Conservation (phyloP, 768 basidiomycete genomes). For the Sistotremastrum suecicum region DNA sequence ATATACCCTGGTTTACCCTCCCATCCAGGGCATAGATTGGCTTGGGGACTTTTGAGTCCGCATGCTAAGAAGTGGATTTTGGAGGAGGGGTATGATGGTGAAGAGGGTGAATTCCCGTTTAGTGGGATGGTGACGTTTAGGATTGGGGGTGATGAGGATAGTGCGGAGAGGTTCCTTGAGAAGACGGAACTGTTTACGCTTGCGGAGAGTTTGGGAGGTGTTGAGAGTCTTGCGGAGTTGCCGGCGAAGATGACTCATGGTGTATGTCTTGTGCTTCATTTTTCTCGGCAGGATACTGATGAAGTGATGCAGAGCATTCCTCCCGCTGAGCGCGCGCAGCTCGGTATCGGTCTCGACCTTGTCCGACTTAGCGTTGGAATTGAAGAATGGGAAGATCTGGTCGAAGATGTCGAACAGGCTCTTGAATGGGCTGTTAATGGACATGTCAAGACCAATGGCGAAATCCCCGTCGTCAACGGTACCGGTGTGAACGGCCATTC, state of each 20-base stretch:
- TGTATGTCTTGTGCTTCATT: constrained; percentile 7
- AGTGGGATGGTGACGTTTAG: constrained; percentile 81
- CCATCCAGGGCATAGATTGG: constrained; percentile 52
- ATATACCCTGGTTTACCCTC: constrained; percentile 72
- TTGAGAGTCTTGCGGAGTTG: constrained; percentile 81
- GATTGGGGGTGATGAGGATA: constrained; percentile 32
- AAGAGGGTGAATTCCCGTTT: constrained; percentile 58
- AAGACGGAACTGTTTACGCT: constrained; percentile 56
- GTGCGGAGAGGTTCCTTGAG: constrained; percentile 57
- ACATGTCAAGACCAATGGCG: too few species aligned
- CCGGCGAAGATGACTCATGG: constrained; percentile 87
- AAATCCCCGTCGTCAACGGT: too few species aligned
- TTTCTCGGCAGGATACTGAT: too few species aligned
- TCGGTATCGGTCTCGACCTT: constrained; percentile 71
- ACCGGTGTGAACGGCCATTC: too few species aligned
- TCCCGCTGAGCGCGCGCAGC: constrained; percentile 40
- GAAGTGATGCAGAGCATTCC: constrained; percentile 47
- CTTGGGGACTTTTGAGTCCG: constrained; percentile 45
- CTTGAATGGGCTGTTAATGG: constrained; percentile 27
- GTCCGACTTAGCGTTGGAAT: constrained; percentile 77
- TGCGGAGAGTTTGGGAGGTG: constrained; percentile 84
- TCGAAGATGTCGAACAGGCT: constrained; percentile 57
- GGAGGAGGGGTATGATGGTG: constrained; percentile 15
- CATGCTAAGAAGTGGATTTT: constrained; percentile 56
- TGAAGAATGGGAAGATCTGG: constrained; percentile 75